Percentiles rank a stretch among this genome's conserved stretches.
Conservation (phyloP, 1,284 basidiomycete species). For the Cryptococcus sp. region DNA sequence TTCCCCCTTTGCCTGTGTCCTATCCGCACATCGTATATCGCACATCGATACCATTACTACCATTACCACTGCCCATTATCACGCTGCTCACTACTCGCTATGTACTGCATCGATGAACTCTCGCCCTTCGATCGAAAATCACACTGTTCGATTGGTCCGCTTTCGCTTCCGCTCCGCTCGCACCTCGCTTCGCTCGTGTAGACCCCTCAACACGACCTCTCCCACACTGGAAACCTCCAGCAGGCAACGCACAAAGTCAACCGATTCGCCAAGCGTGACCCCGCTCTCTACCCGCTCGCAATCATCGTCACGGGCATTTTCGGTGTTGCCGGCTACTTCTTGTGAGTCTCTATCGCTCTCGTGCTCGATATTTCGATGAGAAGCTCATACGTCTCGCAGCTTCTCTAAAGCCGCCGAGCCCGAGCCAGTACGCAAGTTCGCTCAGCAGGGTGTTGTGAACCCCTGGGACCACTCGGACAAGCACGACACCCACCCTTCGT, state of each 20-base stretch:
- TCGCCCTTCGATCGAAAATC: background rate
- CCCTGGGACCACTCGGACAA: slow-evolving; percentile 47
- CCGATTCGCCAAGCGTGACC: slow-evolving; percentile 52
- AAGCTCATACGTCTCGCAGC: slow-evolving; percentile 15
- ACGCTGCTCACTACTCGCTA: background rate
- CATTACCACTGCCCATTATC: too few relatives aligned
- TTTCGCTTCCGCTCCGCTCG: slow-evolving; percentile 1
- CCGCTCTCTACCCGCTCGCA: slow-evolving; percentile 51
- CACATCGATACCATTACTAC: too few relatives aligned
- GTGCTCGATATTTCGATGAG: background rate
- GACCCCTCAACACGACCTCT: slow-evolving; percentile 42
- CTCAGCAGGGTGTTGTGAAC: slow-evolving; percentile 40
- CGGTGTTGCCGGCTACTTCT: slow-evolving; percentile 51
- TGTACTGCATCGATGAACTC: background rate
- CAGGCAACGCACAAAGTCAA: slow-evolving; percentile 50
- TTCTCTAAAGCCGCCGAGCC: slow-evolving; percentile 43
- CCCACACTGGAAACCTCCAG: slow-evolving; percentile 34
- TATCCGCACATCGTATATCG: too few relatives aligned
- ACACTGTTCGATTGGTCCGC: background rate
- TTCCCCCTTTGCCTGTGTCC: background rate
- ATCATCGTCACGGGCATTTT: slow-evolving; percentile 46
- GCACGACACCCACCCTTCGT: slow-evolving; percentile 46
- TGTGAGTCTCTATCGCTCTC: slow-evolving; percentile 29
- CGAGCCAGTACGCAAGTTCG: slow-evolving; percentile 36
- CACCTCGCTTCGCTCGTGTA: slow-evolving; percentile 16